Evolutionary conservation across 2,329 filamentous ascomycete genomes (phyloP).

Genomic region (Fusarium sp.): DNA sequence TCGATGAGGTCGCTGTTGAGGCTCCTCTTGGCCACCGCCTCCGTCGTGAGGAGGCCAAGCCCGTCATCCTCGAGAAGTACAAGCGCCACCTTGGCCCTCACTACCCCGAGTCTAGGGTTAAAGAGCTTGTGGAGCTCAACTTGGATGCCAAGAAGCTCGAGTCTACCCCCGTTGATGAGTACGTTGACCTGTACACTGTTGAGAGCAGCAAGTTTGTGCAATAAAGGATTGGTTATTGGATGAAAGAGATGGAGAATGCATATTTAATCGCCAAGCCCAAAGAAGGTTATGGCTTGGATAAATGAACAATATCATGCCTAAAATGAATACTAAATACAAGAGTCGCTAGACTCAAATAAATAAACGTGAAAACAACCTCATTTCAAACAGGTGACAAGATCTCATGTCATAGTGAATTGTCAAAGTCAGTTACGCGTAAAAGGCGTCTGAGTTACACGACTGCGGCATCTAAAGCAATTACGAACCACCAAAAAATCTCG

Average conservation of each 20-base stretch:
- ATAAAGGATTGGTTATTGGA: slow-evolving; percentile 20
- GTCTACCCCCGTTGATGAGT: slow-evolving; percentile 87
- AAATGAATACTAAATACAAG: slow-evolving; percentile 22
- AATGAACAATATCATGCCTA: slow-evolving; percentile 22
- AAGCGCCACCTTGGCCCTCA: slow-evolving; percentile 90
- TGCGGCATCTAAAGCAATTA: slow-evolving; percentile 5
- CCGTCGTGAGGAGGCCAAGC: slow-evolving; percentile 95
- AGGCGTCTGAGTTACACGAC: slow-evolving; percentile 11
- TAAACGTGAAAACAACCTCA: background rate
- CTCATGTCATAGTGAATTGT: background rate
- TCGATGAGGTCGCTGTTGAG: slow-evolving; percentile 92
- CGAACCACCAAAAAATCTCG: slow-evolving; percentile 14
- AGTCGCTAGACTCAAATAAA: slow-evolving; percentile 8
- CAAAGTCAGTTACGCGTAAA: background rate
- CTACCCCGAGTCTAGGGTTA: slow-evolving; percentile 80
- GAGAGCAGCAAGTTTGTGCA: slow-evolving; percentile 71
- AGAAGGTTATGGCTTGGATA: slow-evolving; percentile 27
- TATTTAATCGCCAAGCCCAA: slow-evolving; percentile 29
- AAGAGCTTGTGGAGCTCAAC: slow-evolving; percentile 84
- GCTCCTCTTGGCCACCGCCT: slow-evolving; percentile 93
- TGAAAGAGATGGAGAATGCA: slow-evolving; percentile 18
- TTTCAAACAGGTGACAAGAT: background rate
- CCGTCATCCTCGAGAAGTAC: slow-evolving; percentile 95
- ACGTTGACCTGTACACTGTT: slow-evolving; percentile 84
- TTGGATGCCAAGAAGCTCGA: slow-evolving; percentile 81